Evolutionary conservation across 768 basidiomycete genomes (phyloP).

Genomic region (Termitomyces sp.): DNA sequence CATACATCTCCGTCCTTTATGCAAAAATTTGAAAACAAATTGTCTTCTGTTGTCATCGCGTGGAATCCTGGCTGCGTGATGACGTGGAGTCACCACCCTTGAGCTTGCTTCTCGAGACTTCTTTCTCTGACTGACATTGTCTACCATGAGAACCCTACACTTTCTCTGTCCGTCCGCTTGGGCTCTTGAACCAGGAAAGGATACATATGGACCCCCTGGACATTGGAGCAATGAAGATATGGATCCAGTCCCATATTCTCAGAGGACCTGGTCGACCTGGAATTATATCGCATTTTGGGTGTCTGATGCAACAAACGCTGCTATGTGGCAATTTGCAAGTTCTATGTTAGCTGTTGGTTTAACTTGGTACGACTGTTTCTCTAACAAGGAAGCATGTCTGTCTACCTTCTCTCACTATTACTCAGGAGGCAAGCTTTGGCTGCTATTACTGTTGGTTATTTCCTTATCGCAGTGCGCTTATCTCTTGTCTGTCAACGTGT

Average conservation of each 20-base stretch:
- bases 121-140: no score
- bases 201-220: conserved; percentile 8
- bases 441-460: background rate
- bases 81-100: no score
- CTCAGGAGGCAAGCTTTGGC: background rate
- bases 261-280: conserved; percentile 63
- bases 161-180: no score
- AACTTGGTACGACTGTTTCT: conserved; percentile 43
- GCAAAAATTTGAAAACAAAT: no score
- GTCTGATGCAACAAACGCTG: conserved; percentile 42
- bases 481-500: no score
- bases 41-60: no score
- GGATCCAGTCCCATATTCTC: conserved; percentile 60
- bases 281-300: conserved; percentile 63
- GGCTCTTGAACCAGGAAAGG: no score
- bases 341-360: conserved; percentile 73
- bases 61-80: no score
- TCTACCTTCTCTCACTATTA: background rate
- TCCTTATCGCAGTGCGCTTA: background rate
- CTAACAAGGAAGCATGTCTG: background rate
- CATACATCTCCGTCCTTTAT: no score
- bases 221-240: conserved; percentile 73
- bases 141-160: no score
- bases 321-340: conserved; percentile 62
- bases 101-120: no score